Base-by-base conservation (phyloP, 495 filamentous ascomycete species). In the Jackrogersella minutella region DNA sequence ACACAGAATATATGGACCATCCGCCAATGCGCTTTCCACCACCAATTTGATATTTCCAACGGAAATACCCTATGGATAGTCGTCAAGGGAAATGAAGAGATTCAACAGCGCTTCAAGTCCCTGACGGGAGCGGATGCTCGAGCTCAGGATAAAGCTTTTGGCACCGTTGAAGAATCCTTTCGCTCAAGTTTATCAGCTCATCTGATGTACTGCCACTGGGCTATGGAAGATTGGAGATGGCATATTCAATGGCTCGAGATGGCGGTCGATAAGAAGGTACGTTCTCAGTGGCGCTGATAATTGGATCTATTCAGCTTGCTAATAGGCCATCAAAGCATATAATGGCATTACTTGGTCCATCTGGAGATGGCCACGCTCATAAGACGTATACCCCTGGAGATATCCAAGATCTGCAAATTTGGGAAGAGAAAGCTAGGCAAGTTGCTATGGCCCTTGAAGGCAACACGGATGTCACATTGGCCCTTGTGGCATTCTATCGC, bases 191-290 rank as follows among this genome's bases (percentile, higher is more conserved):
- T 79, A 17, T 60, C 73, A 4, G 65, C 73, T 70, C 64, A 77
- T 74, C n/a, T 74, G 26, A 63, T 78, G 24, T 76, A 68, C 57
- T 77, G 74, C 41, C 59, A 80, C 34, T 82, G 80, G 80, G 71
- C 80, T 11, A 72, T 50, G 0, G 76, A 80, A 44, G 74, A 78
- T 28, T 83, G 80, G 80, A 67, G 78, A 21, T 69, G 64, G 62
- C 78, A 82, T 59, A 70, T 83, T 46, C 46, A 71, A 13, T 78
- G 69, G 66, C 66, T 81, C 0, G 79, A 83, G 47, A 67, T 73
- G 9, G 62, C 49, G 0, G 68, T 80, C 14, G 74, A 80, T 22
- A 49, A 62, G 30, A 65, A 75, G 54, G 75, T 77, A 64, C 16
- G 70, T 39, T 33, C 3, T 19, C 34, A n/a, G 16, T 30, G 9